phyloP scores from a whole-genome alignment of 805 yeast species.

The Ogataea pignaliae region DNA sequence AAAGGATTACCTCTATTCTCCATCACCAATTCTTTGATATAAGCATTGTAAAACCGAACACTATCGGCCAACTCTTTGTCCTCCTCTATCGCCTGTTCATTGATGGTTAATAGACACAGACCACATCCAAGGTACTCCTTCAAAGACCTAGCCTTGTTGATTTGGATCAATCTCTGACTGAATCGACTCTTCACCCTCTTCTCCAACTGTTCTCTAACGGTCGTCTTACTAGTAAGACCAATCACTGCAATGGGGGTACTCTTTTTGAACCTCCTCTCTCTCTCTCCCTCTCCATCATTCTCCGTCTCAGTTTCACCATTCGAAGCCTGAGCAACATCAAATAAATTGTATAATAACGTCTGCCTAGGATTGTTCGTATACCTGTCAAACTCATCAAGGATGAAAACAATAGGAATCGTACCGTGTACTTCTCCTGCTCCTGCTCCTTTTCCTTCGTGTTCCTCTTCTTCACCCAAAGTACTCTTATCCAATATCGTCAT shows the following conservation, averaged over 20 bases:
- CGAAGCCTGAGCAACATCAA: slow-evolving; percentile 72
- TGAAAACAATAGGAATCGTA: slow-evolving; percentile 60
- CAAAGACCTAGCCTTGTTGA: slow-evolving; percentile 46
- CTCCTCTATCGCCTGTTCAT: slow-evolving; percentile 16
- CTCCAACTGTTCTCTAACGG: slow-evolving; percentile 76
- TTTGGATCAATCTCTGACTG: slow-evolving; percentile 67
- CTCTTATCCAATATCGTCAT: slow-evolving; percentile 46
- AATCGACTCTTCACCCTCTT: slow-evolving; percentile 89
- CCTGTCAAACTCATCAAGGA: slow-evolving; percentile 81
- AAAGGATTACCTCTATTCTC: slow-evolving; percentile 28
- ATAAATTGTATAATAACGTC: slow-evolving; percentile 78
- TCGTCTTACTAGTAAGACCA: slow-evolving; percentile 73
- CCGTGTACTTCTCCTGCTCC: slow-evolving; percentile 15
- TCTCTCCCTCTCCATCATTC: too few relatives aligned
- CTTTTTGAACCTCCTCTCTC: too few relatives aligned
- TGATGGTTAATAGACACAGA: slow-evolving; percentile 12
- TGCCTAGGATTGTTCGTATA: slow-evolving; percentile 74
- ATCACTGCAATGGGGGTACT: slow-evolving; percentile 69
- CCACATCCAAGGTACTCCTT: slow-evolving; percentile 50
- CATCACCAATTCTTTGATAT: slow-evolving; percentile 27
- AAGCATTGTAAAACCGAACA: slow-evolving; percentile 27
- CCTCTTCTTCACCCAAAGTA: slow-evolving; percentile 10
- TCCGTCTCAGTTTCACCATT: slow-evolving; percentile 29
- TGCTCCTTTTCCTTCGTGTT: slow-evolving; percentile 1
- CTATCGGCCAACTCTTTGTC: slow-evolving; percentile 6